These are phyloP conservation scores for Coniochaeta ligniaria DNA, from an alignment of 2,329 filamentous ascomycete species.

Conservation along the genomic window DNA sequence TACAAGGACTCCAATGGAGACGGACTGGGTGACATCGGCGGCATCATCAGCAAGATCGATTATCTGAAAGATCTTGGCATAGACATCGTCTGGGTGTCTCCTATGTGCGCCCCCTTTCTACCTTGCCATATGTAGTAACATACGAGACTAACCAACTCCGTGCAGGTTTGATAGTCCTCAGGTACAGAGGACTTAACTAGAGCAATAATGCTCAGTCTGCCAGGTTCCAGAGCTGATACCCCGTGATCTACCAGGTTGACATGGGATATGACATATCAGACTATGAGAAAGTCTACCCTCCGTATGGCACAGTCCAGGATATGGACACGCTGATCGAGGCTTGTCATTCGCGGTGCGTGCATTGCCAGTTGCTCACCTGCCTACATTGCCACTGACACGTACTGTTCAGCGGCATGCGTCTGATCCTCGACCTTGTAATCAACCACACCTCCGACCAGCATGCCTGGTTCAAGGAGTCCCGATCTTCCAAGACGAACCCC, in stretches of 20 bases:
- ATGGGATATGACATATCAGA: slow-evolving; percentile 66
- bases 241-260: slow-evolving; percentile 34
- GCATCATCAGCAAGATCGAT: slow-evolving; percentile 1
- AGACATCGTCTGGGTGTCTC: background rate
- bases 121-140: background rate
- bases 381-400: slow-evolving; percentile 34
- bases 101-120: background rate
- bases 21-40: background rate
- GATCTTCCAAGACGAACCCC: slow-evolving; percentile 24
- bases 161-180: slow-evolving; percentile 30
- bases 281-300: slow-evolving; percentile 57
- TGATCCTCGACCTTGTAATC: slow-evolving; percentile 65
- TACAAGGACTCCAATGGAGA: slow-evolving; percentile 2
- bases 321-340: slow-evolving; percentile 49
- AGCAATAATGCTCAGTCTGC: background rate
- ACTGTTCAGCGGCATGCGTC: slow-evolving; percentile 50
- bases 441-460: slow-evolving; percentile 48
- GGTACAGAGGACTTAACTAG: slow-evolving; percentile 5
- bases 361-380: background rate
- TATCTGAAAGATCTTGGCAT: background rate
- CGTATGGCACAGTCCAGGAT: slow-evolving; percentile 60
- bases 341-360: background rate
- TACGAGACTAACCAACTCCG: background rate
- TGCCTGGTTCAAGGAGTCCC: slow-evolving; percentile 50
- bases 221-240: background rate